These are phyloP conservation scores for Apiospora saccharicola DNA, from an alignment of 2,329 filamentous ascomycete species.

Conservation along the genomic window DNA sequence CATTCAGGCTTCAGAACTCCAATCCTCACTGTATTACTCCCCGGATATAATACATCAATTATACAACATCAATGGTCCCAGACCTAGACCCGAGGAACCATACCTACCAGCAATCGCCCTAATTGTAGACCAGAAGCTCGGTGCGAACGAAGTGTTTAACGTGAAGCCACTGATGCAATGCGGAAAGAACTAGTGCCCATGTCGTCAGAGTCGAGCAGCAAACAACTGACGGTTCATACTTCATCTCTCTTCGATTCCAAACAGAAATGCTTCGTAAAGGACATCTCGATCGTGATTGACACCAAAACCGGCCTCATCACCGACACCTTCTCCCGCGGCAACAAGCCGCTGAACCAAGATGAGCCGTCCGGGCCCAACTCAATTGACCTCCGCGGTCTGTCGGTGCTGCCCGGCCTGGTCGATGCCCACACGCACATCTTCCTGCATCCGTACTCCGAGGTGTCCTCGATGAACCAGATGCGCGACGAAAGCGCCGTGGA, in stretches of 20 bases:
- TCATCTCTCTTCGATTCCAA: slow-evolving; percentile 56
- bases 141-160: no score
- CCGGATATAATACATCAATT: neutral
- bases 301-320: slow-evolving; percentile 49
- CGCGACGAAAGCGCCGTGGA: slow-evolving; percentile 66
- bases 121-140: neutral
- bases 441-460: slow-evolving; percentile 55
- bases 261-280: slow-evolving; percentile 47
- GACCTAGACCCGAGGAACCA: neutral
- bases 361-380: slow-evolving; percentile 22
- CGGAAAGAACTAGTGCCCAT: neutral
- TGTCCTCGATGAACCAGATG: slow-evolving; percentile 52
- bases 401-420: slow-evolving; percentile 60
- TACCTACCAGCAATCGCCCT: no score
- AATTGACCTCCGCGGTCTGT: slow-evolving; percentile 61
- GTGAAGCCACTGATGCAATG: neutral
- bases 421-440: slow-evolving; percentile 66
- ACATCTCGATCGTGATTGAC: slow-evolving; percentile 53
- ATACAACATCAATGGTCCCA: neutral
- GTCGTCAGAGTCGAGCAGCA: neutral
- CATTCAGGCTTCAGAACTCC: neutral
- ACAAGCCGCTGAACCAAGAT: slow-evolving; percentile 2
- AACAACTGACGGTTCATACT: slow-evolving; percentile 49
- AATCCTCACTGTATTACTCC: neutral
- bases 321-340: slow-evolving; percentile 41